These are phyloP conservation scores for Graphilbum fragrans DNA, from an alignment of 2,329 filamentous ascomycete genomes.

Conservation along the genomic window DNA sequence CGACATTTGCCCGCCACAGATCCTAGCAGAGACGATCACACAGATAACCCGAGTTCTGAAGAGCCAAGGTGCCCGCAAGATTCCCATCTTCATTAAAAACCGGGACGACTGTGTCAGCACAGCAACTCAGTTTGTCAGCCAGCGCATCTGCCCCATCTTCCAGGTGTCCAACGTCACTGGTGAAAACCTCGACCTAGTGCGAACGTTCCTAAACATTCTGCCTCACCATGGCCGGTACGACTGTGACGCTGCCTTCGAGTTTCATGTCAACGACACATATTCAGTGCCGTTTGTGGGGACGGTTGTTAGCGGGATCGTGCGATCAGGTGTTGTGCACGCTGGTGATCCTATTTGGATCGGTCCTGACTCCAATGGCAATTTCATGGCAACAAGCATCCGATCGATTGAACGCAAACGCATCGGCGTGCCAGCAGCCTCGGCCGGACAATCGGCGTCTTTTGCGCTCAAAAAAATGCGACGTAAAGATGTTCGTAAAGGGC, in stretches of 20 bases:
- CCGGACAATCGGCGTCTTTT: conserved; percentile 87
- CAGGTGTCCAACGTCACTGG: conserved; percentile 97
- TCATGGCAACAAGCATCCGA: conserved; percentile 73
- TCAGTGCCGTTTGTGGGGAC: conserved; percentile 95
- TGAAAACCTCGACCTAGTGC: conserved; percentile 77
- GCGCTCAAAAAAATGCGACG: conserved; percentile 77
- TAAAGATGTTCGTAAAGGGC: conserved; percentile 92
- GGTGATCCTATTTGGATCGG: conserved; percentile 86
- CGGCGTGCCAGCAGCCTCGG: conserved; percentile 72
- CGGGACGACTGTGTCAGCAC: conserved; percentile 90
- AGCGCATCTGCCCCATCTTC: conserved; percentile 93
- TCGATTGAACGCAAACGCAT: conserved; percentile 94
- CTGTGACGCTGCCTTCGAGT: conserved; percentile 77
- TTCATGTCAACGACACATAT: conserved; percentile 94
- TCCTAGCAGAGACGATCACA: conserved; percentile 82
- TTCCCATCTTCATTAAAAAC: conserved; percentile 89
- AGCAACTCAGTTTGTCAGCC: conserved; percentile 87
- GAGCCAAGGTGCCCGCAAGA: conserved; percentile 84
- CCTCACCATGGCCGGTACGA: conserved; percentile 93
- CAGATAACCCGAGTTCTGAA: conserved; percentile 91
- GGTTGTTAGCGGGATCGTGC: conserved; percentile 88
- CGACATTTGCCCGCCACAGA: conserved; percentile 93
- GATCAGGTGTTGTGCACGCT: conserved; percentile 73
- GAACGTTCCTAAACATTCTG: conserved; percentile 87
- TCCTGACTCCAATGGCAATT: conserved; percentile 82